Evolutionary conservation across 345 rosid genomes (phyloP), one percentile per base, ranked within the genome.

Genomic region (Cardamine occulta): DNA sequence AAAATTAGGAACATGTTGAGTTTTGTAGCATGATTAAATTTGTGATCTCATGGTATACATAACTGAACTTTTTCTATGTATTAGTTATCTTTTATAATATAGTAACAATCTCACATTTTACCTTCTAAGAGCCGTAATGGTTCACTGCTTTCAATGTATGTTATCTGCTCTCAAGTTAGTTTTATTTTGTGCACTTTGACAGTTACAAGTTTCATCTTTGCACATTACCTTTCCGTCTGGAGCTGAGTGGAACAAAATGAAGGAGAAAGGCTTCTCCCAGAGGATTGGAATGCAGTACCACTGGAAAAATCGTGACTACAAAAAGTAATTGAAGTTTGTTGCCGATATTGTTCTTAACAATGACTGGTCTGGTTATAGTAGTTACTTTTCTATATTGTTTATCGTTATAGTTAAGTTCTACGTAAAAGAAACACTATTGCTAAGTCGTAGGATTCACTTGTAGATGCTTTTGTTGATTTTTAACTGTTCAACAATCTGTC

Each of bases 211-310:
- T 67, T 94, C 98, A 26, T 91, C 98, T 37, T 61, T 94, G 57
- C 98, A 94, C 66, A 80, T 94, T 31, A 91, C 98, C 69, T 94
- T 94, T 76, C 80, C 93, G 7, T 86, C 94, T 61, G 96, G 91
- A 82, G 69, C 76, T 12, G 95, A 94, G 79, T 94, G 98, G 96
- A 57, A 77, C 53, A 83, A 73, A 81, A 68, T 88, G 74, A 85
- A 77, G 68, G 88, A 86, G 40, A 82, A 85, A 65, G 98, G 97
- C 53, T 94, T 94, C 72, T 74, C 87, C 11, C 95, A 85, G 82
- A 87, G 97, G 81, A 85, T 85, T 61, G 97, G 97, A 53, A 89
- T 94, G 98, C 98, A 94, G 76, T 94, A 94, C 23, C 98, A 94
- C 76, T 94, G 98, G 98, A 83, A 79, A 59, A 94, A 94, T 63